Conservation (phyloP, 345 rosid species). For the Boechera divaricarpa region DNA sequence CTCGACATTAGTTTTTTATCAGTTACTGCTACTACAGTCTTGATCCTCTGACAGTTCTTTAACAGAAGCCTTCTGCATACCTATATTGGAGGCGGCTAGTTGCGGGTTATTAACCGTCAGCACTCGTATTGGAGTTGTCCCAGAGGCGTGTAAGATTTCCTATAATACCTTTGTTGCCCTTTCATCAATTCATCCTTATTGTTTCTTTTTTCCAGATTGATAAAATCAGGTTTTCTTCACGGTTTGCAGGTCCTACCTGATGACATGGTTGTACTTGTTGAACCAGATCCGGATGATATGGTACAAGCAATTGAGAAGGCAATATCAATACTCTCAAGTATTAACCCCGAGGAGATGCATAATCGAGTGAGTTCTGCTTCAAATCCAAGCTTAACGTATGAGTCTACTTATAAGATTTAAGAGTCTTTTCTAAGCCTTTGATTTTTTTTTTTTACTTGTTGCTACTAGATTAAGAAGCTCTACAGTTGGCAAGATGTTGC, state of each 20-base stretch:
- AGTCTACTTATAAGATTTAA: not conserved
- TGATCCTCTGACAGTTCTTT: conserved; percentile 70
- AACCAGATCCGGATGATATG: conserved; percentile 95
- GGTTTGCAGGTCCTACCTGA: conserved; percentile 80
- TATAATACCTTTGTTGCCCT: not conserved
- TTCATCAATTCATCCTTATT: not conserved
- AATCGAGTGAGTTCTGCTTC: conserved; percentile 59
- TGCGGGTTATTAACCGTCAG: conserved; percentile 94
- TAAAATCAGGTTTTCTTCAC: not conserved
- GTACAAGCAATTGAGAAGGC: conserved; percentile 80
- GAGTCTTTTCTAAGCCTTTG: not conserved
- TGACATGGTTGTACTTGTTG: conserved; percentile 96
- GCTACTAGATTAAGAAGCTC: conserved; percentile 65
- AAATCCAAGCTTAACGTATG: not conserved
- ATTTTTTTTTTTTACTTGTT: conserved; percentile 8
- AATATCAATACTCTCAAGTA: conserved; percentile 77
- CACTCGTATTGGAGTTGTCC: conserved; percentile 97
- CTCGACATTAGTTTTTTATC: not conserved
- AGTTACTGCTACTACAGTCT: conserved; percentile 17
- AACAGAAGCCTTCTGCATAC: conserved; percentile 99
- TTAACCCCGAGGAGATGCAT: conserved; percentile 89
- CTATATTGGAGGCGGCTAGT: conserved; percentile 98
- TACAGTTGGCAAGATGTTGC: conserved; percentile 98
- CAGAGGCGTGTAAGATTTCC: conserved; percentile 65
- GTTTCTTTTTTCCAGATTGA: conserved; percentile 1